phyloP scores from a whole-genome alignment of 2,329 filamentous ascomycete genomes.

The Penicillium olsonii region DNA sequence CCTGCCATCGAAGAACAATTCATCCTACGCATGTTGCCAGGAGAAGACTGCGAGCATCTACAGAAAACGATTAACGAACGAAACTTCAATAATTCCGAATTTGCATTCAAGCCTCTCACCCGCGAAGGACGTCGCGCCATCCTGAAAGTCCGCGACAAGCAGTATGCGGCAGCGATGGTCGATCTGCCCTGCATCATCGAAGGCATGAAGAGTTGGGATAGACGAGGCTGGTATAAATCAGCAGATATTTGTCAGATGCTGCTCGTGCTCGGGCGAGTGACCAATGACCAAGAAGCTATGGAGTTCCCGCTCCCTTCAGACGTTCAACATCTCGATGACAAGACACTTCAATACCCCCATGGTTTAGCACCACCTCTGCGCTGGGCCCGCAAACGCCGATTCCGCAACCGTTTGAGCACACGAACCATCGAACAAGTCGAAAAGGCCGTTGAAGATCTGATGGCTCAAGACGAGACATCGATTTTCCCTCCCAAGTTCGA shows the following conservation, averaged over 20 bases:
- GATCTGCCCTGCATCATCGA: conserved; percentile 86
- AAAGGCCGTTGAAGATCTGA: conserved; percentile 71
- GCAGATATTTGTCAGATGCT: conserved; percentile 90
- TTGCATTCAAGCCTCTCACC: conserved; percentile 75
- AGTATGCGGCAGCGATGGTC: conserved; percentile 77
- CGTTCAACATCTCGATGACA: conserved; percentile 58
- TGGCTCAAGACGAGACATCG: conserved; percentile 68
- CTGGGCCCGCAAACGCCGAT: conserved; percentile 77
- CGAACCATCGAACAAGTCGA: conserved; percentile 85
- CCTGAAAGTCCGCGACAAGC: conserved; percentile 67
- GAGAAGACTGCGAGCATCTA: conserved; percentile 82
- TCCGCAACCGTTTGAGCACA: conserved; percentile 78
- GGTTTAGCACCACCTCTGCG: conserved; percentile 87
- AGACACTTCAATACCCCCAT: conserved; percentile 74
- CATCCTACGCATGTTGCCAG: conserved; percentile 82
- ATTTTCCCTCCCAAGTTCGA: conserved; percentile 62
- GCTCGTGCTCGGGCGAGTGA: conserved; percentile 70
- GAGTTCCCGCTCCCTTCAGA: conserved; percentile 70
- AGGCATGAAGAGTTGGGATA: conserved; percentile 91
- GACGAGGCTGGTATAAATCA: conserved; percentile 83
- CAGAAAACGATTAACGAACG: conserved; percentile 73
- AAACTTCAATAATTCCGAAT: conserved; percentile 76
- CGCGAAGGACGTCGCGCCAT: conserved; percentile 71
- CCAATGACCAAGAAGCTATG: conserved; percentile 66
- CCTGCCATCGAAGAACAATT: conserved; percentile 89